A percentile compares a stretch with the other conserved stretches of the same genome.
Evolutionary conservation across 495 filamentous ascomycete species (phyloP).

Genomic region (Pyronema domesticum): DNA sequence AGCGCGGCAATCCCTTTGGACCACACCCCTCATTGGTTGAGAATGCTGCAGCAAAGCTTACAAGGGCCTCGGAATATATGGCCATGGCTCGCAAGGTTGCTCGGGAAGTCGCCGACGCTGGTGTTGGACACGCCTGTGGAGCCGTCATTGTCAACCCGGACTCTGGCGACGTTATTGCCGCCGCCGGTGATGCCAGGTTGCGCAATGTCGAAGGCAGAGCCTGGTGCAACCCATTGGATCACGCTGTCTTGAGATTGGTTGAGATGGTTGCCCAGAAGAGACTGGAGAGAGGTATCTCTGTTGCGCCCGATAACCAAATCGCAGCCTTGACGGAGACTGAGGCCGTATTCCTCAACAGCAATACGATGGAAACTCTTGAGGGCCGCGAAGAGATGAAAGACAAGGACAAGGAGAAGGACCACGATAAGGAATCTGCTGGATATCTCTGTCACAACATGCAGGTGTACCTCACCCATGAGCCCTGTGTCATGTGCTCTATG

Average conservation of each 20-base stretch:
- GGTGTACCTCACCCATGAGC: slow-evolving; percentile 83
- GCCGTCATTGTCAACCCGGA: slow-evolving; percentile 61
- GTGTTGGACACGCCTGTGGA: slow-evolving; percentile 51
- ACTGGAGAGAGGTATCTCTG: slow-evolving; percentile 8
- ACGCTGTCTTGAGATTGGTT: slow-evolving; percentile 72
- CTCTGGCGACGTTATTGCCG: slow-evolving; percentile 24
- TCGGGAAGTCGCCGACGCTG: slow-evolving; percentile 33
- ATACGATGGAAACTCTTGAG: slow-evolving; percentile 6
- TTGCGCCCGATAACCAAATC: slow-evolving; percentile 27
- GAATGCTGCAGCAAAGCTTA: slow-evolving; percentile 5
- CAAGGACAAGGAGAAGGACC: background rate
- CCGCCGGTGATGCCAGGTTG: slow-evolving; percentile 20
- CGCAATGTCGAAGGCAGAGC: slow-evolving; percentile 13
- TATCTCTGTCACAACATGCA: slow-evolving; percentile 86
- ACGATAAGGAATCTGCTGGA: slow-evolving; percentile 27
- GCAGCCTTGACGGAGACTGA: slow-evolving; percentile 14
- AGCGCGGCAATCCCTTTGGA: slow-evolving; percentile 60
- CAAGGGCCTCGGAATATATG: slow-evolving; percentile 36
- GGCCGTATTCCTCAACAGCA: slow-evolving; percentile 5
- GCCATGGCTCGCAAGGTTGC: slow-evolving; percentile 49
- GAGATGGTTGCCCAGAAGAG: slow-evolving; percentile 62
- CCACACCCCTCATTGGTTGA: slow-evolving; percentile 47
- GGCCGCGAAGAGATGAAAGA: background rate
- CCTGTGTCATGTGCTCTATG: slow-evolving; percentile 93
- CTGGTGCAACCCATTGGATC: slow-evolving; percentile 26